Percentiles rank a stretch among this genome's conserved stretches.
Evolutionary conservation across 2,329 filamentous ascomycete species (phyloP).

Genomic region (Chalaropsis thielavioides): DNA sequence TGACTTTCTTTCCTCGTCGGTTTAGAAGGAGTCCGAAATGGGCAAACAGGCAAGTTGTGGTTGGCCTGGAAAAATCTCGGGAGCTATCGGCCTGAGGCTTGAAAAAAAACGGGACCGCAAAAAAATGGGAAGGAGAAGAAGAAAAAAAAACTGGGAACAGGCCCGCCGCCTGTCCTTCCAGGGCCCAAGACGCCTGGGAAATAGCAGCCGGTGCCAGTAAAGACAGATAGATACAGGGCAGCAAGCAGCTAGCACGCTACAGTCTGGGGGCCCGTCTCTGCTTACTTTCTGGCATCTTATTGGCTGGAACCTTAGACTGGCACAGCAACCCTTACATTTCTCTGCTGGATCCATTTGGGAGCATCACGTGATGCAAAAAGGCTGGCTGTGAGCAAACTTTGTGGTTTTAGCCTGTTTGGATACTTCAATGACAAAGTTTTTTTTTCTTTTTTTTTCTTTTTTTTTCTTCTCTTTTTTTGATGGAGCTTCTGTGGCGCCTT

Average conservation of each 20-base stretch:
- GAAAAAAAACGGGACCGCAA: constrained; percentile 4
- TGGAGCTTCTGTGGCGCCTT: constrained; percentile 1
- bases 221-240: neutral
- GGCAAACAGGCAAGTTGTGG: constrained; percentile 11
- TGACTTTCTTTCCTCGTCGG: neutral
- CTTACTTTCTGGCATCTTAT: constrained; percentile 16
- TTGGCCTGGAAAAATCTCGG: constrained; percentile 18
- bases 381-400: neutral
- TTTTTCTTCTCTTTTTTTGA: neutral
- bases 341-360: neutral
- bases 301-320: neutral
- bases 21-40: neutral
- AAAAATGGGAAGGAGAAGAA: neutral
- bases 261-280: constrained; percentile 8
- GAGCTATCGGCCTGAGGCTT: constrained; percentile 15
- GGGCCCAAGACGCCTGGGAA: neutral
- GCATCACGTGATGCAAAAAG: neutral
- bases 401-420: neutral
- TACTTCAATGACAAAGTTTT: neutral
- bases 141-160: constrained; percentile 1
- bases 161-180: neutral
- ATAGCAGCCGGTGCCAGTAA: neutral
- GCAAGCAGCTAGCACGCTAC: neutral
- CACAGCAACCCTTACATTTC: no score
- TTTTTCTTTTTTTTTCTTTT: neutral